Conservation (phyloP, 768 basidiomycete species). For the Coprinopsis sp. region DNA sequence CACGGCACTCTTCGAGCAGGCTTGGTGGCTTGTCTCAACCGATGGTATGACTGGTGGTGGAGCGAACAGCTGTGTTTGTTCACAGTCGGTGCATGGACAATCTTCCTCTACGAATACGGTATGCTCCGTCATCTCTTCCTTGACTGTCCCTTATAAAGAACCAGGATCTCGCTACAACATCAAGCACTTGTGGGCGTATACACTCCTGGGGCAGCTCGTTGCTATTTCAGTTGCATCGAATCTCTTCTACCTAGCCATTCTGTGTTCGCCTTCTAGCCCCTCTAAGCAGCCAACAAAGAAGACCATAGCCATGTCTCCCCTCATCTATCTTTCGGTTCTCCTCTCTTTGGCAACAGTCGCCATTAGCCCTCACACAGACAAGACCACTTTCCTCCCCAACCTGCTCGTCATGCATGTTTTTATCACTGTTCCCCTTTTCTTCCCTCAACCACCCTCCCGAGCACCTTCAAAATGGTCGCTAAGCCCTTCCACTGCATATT, state of each 20-base stretch:
- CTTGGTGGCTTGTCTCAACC: conserved; percentile 42
- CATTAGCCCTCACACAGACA: conserved; percentile 37
- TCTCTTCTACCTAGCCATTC: conserved; percentile 54
- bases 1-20: conserved; percentile 59
- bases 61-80: conserved; percentile 59
- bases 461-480: conserved; percentile 17
- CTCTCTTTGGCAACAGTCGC: conserved; percentile 31
- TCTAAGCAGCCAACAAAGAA: conserved; percentile 4
- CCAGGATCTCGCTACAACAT: conserved; percentile 35
- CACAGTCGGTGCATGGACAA: conserved; percentile 53
- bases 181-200: conserved; percentile 58
- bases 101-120: conserved; percentile 52
- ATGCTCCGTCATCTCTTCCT: conserved; percentile 10
- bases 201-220: conserved; percentile 69
- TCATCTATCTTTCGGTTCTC: background rate
- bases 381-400: conserved; percentile 48
- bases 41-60: conserved; percentile 62
- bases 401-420: conserved; percentile 58
- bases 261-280: conserved; percentile 28
- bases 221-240: conserved; percentile 64
- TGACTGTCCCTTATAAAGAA: background rate
- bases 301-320: background rate
- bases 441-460: conserved; percentile 12
- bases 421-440: conserved; percentile 49
- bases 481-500: conserved; percentile 29